Evolutionary conservation across 164 flowering plant genomes (phyloP), one percentile per base, ranked within the genome.

Genomic region (Protea cynaroides): DNA sequence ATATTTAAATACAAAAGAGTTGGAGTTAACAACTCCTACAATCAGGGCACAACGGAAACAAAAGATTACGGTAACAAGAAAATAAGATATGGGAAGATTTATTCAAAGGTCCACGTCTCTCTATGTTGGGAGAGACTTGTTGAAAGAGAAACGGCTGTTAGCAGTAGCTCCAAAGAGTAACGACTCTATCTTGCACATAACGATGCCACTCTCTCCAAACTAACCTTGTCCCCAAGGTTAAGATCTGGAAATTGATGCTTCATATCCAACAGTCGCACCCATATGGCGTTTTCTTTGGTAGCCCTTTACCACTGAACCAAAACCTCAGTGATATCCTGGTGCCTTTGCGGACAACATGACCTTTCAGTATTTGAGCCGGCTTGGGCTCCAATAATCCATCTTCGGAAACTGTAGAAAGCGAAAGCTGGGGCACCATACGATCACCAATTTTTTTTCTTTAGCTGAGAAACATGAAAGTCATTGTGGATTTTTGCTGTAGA

Each of bases 211-310:
- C 56, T 29, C 56, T 47, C 3, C 1, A 17, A 19, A 63, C 1
- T 9, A 51, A 51, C 58, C 66, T 51, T 63, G 66, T 52, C 57
- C 57, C 52, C 58, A 52, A 51, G 47, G 43, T 63, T 29, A 19
- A 53, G 52, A 17, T 53, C 56, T 15, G 56, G 56, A 53, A 53
- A 53, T 0, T 24, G 25, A 4, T 24, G n/a, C 10, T 53, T 53
- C 56, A 53, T 53, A 11, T 53, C 56, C 10, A 53, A 7, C 9
- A 53, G 24, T 5, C 56, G 18, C 52, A 34, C 24, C 65, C 65
- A 63, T 1, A 43, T 52, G 11, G 65, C 65, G 29, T 63, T 43
- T 3, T 25, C 40, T 4, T 2, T 9, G 6, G 46, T 3, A 7
- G 40, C 1, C 9, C 56, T 57, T 21, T 50, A 15, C 44, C 65